Percentiles rank a stretch among this genome's conserved stretches.
phyloP scores from a whole-genome alignment of 2,329 filamentous ascomycete species.

The Calonectria ilicicola region DNA sequence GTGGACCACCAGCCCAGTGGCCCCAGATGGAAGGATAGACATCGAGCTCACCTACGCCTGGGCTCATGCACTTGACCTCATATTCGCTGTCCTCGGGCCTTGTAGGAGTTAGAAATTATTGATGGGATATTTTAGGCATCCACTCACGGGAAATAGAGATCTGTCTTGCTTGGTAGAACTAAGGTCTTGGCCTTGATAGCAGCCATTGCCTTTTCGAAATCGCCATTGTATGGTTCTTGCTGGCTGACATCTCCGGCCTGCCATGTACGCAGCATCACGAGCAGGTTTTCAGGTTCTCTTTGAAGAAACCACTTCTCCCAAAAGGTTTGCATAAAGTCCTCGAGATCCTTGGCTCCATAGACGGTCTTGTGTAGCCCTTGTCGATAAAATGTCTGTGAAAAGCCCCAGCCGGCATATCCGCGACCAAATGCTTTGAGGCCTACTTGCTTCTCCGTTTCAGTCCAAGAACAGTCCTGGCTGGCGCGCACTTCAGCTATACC shows the following conservation, averaged over 20 bases:
- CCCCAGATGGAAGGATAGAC: slow-evolving; percentile 57
- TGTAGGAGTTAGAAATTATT: neutral
- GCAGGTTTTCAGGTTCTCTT: slow-evolving; percentile 81
- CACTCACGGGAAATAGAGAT: slow-evolving; percentile 78
- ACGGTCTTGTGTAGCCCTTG: slow-evolving; percentile 74
- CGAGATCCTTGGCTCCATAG: slow-evolving; percentile 75
- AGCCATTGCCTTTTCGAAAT: slow-evolving; percentile 74
- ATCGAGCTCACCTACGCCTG: slow-evolving; percentile 48
- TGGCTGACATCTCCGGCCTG: slow-evolving; percentile 78
- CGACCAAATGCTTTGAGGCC: slow-evolving; percentile 77
- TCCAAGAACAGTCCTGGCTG: slow-evolving; percentile 41
- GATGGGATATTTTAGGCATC: fast-evolving
- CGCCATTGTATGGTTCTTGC: slow-evolving; percentile 75
- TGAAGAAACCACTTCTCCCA: slow-evolving; percentile 82
- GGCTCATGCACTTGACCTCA: slow-evolving; percentile 68
- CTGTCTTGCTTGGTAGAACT: slow-evolving; percentile 78
- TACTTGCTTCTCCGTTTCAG: slow-evolving; percentile 55
- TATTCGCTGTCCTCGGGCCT: slow-evolving; percentile 79
- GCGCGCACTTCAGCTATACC: slow-evolving; percentile 41
- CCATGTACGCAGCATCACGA: slow-evolving; percentile 84
- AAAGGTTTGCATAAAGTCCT: slow-evolving; percentile 80
- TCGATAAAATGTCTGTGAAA: slow-evolving; percentile 83
- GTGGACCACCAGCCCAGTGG: slow-evolving; percentile 75
- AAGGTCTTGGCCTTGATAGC: slow-evolving; percentile 79
- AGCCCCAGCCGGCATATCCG: slow-evolving; percentile 85